These are phyloP conservation scores for Paecilomyces sp. DNA, from an alignment of 2,329 filamentous ascomycete species.

Conservation along the genomic window DNA sequence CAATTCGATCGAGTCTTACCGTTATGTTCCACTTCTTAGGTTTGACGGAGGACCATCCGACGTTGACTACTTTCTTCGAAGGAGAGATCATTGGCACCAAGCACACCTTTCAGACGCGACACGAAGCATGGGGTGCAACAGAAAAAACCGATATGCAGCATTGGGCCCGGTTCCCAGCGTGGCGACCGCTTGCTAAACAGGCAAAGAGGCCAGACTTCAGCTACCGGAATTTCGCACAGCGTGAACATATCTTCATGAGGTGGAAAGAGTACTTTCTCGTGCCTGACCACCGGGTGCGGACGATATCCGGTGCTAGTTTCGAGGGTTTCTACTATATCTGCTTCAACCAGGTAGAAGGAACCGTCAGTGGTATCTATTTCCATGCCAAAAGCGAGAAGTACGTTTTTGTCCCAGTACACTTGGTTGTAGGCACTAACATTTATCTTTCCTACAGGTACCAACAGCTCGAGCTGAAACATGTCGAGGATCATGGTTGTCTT, in stretches of 20 bases:
- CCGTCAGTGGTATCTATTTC: conserved; percentile 91
- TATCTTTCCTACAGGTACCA: not conserved
- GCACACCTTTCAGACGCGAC: conserved; percentile 86
- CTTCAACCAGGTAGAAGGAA: conserved; percentile 85
- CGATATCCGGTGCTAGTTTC: conserved; percentile 89
- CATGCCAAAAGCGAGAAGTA: conserved; percentile 97
- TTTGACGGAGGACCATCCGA: conserved; percentile 89
- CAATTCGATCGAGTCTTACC: conserved; percentile 2
- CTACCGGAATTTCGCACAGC: conserved; percentile 64
- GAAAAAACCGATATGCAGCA: conserved; percentile 89
- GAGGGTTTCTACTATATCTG: conserved; percentile 99
- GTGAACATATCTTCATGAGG: conserved; percentile 93
- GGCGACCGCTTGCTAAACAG: conserved; percentile 65
- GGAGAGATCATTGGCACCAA: conserved; percentile 95
- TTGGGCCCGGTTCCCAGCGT: conserved; percentile 85
- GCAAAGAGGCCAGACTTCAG: conserved; percentile 53
- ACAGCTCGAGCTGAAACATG: not conserved
- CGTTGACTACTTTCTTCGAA: conserved; percentile 96
- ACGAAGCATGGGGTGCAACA: conserved; percentile 84
- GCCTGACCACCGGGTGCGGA: conserved; percentile 84
- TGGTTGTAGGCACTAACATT: not conserved
- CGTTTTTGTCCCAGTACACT: conserved; percentile 29
- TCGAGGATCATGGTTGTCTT: not conserved
- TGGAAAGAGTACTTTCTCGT: conserved; percentile 99
- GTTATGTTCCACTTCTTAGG: conserved; percentile 45